Evolutionary conservation across 2,329 filamentous ascomycete species (phyloP).

Genomic region (Pseudocercospora fuligena): DNA sequence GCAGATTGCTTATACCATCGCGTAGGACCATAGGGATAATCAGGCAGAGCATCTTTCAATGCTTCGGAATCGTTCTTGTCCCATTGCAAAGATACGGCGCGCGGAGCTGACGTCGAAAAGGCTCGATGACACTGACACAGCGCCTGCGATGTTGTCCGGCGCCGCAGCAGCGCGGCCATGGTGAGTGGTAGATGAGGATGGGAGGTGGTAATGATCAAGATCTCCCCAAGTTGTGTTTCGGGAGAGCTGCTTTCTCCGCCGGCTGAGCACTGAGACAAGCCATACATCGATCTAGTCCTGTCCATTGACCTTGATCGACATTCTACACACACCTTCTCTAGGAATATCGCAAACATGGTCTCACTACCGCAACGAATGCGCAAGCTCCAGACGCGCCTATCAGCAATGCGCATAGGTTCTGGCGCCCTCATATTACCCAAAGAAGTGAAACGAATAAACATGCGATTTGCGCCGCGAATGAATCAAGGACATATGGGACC

Average conservation of each 20-base stretch:
- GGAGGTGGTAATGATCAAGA: neutral
- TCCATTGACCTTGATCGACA: neutral
- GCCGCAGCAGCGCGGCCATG: slow-evolving; percentile 37
- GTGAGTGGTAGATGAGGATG: neutral
- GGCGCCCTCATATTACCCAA: slow-evolving; percentile 81
- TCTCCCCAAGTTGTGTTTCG: slow-evolving; percentile 1
- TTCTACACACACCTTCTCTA: neutral
- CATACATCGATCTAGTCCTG: slow-evolving; percentile 4
- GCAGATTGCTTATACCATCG: slow-evolving; percentile 80
- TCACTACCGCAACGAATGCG: slow-evolving; percentile 72
- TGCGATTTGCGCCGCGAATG: slow-evolving; percentile 69
- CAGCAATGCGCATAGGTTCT: slow-evolving; percentile 76
- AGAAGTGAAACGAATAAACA: slow-evolving; percentile 73
- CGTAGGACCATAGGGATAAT: slow-evolving; percentile 74
- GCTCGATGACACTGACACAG: slow-evolving; percentile 31
- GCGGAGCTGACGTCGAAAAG: slow-evolving; percentile 39
- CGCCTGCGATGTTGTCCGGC: slow-evolving; percentile 17
- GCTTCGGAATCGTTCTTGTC: slow-evolving; percentile 39
- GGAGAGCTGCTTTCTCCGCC: slow-evolving; percentile 7
- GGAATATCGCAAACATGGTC: slow-evolving; percentile 49
- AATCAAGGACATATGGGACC: slow-evolving; percentile 73
- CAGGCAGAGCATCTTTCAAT: slow-evolving; percentile 43
- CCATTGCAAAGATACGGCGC: slow-evolving; percentile 36
- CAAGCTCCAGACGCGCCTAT: slow-evolving; percentile 73
- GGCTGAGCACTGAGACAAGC: slow-evolving; percentile 12